Evolutionary conservation across 805 yeast genomes (phyloP), one percentile per base, ranked within the genome.

Genomic region (Wickerhamiella nectarea): DNA sequence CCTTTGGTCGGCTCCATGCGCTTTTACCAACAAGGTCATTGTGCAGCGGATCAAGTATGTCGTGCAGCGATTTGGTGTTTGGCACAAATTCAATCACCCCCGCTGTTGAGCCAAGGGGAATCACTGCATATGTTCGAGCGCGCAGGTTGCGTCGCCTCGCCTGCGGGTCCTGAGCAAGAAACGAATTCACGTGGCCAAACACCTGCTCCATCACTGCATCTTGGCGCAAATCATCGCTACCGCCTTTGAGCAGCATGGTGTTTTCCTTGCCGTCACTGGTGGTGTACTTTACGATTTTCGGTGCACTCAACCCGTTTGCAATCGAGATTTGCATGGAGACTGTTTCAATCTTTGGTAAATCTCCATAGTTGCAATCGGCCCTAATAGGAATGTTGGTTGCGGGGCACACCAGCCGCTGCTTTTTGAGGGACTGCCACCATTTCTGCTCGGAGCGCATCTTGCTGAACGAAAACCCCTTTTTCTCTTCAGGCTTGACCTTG

Each of bases 201-300:
- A 89, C 97, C 57, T 91, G 97, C 58, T 89, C 93, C 98, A 91
- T 93, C 45, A 91, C 84, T 0, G 94, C 82, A 62, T 91, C 99
- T 61, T 93, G 98, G 41, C 97, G 66, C 42, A 91, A 64, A 61
- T 91, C 98, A 62, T 91, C 98, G 8, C 83, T 71, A 5, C 94
- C 86, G 20, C 84, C 84, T 57, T 91, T 91, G 50, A 87, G 63
- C 15, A 91, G 64, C 56, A 80, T 70, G 45, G 67, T 74, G 47
- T 74, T 78, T 0, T 46, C 53, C 0, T 59, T 49, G 0, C 97
- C 97, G 53, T 76, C 71, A 0, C 77, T 67, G 12, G 78, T 60
- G 0, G 38, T 41, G 42, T 82, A 63, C 1, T 63, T 70, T 41
- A 78, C 67, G 41, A 93, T 80, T 56, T 89, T 89, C 0, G 99